A percentile compares a stretch with the other conserved stretches of the same genome.
Conservation (phyloP, 257 asterid species). For the Echites panduratus region DNA sequence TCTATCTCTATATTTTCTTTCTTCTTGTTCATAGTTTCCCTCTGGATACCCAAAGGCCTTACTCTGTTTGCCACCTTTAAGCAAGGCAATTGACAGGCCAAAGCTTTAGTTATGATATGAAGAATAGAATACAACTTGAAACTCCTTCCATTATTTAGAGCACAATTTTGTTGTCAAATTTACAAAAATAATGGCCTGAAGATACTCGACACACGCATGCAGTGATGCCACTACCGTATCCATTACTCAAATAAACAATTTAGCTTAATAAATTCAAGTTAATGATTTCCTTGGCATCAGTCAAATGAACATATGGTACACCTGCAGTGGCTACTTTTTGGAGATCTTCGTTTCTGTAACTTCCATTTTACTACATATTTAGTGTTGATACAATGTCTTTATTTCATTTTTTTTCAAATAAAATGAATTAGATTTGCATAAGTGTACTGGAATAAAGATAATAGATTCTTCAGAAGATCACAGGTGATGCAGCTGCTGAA, state of each 20-base stretch:
- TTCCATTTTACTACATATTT: background rate
- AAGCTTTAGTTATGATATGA: background rate
- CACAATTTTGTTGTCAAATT: background rate
- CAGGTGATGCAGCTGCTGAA: slow-evolving; percentile 95
- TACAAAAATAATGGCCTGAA: background rate
- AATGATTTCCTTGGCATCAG: background rate
- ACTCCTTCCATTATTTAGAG: background rate
- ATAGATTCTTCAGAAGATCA: slow-evolving; percentile 14
- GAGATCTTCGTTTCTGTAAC: background rate
- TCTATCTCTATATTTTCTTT: background rate
- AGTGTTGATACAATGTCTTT: background rate
- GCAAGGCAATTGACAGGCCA: background rate
- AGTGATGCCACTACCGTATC: background rate
- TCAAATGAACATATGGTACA: background rate
- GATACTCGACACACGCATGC: background rate
- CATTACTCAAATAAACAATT: background rate
- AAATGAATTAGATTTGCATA: slow-evolving; percentile 12
- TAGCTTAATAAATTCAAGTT: background rate
- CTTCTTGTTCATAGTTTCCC: background rate
- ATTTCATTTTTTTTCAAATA: background rate
- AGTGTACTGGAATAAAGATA: slow-evolving; percentile 6
- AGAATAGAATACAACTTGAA: background rate
- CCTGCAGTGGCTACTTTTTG: background rate
- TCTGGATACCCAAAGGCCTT: background rate
- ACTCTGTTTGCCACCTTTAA: background rate